phyloP scores from a whole-genome alignment of 73 alveolate genomes.

The Tetrahymena borealis region DNA sequence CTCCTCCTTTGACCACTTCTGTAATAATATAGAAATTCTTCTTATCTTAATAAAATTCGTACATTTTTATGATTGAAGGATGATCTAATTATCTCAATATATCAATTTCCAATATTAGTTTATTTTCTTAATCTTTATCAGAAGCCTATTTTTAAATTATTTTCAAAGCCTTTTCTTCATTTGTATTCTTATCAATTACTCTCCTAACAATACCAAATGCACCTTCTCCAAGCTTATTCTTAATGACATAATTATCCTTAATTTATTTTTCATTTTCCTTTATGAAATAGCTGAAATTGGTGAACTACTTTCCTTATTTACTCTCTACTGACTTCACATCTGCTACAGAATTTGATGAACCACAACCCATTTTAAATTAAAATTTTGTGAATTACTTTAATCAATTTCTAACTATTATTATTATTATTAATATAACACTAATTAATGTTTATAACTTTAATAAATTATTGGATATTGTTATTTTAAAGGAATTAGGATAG shows the following conservation, averaged over 20 bases:
- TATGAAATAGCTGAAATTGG: background rate
- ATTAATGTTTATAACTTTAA: too few species aligned
- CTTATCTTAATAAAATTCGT: constrained; percentile 47
- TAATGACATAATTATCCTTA: constrained; percentile 48
- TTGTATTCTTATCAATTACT: constrained; percentile 35
- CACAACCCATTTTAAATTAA: too few species aligned
- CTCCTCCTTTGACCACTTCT: constrained; percentile 51
- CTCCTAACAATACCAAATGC: constrained; percentile 58
- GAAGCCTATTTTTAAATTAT: constrained; percentile 4
- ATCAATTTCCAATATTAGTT: constrained; percentile 42
- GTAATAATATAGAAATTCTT: constrained; percentile 36
- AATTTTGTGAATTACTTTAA: too few species aligned
- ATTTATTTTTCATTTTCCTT: constrained; percentile 10
- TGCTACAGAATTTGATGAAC: background rate
- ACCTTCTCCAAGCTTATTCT: constrained; percentile 53
- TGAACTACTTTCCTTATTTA: background rate
- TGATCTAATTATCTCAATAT: constrained; percentile 44
- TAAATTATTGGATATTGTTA: too few species aligned
- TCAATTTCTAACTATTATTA: too few species aligned
- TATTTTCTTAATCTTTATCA: constrained; percentile 2
- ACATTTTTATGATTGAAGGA: constrained; percentile 47
- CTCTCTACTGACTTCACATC: background rate
- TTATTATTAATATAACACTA: too few species aligned
- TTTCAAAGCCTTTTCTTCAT: constrained; percentile 47
- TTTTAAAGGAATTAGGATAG: too few species aligned